Evolutionary conservation across 2,329 filamentous ascomycete genomes (phyloP).

Genomic region (Fusarium papillatum): DNA sequence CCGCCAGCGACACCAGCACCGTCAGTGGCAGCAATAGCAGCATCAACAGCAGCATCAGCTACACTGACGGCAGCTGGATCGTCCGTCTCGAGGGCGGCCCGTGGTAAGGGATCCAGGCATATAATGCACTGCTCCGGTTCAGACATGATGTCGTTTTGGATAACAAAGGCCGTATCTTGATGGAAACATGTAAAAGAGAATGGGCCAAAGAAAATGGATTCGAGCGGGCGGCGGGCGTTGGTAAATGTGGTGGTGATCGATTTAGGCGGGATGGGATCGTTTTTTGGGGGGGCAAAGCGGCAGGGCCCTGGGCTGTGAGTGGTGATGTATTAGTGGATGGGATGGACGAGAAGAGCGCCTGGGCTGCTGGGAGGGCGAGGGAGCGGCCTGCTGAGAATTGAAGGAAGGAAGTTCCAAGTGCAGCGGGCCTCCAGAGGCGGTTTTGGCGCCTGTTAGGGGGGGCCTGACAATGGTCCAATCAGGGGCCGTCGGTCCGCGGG

Average conservation of each 20-base stretch:
- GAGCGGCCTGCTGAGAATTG: constrained; percentile 42
- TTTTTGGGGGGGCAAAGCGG: constrained; percentile 32
- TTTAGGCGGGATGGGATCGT: constrained; percentile 26
- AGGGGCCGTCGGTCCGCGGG: constrained; percentile 39
- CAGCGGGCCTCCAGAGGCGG: constrained; percentile 42
- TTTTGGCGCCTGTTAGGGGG: constrained; percentile 47
- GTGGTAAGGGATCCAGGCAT: constrained; percentile 73
- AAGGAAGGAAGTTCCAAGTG: constrained; percentile 44
- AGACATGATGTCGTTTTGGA: constrained; percentile 61
- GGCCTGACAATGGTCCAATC: constrained; percentile 47
- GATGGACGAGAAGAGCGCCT: constrained; percentile 27
- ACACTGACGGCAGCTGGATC: constrained; percentile 34
- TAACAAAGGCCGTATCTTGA: constrained; percentile 51
- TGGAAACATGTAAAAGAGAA: constrained; percentile 62
- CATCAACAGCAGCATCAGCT: constrained; percentile 36
- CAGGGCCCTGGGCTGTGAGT: constrained; percentile 33
- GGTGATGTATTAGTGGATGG: constrained; percentile 50
- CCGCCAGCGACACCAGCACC: constrained; percentile 38
- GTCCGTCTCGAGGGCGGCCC: constrained; percentile 41
- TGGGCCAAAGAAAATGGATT: constrained; percentile 36
- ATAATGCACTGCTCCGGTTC: constrained; percentile 77
- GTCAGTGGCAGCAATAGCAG: constrained; percentile 29
- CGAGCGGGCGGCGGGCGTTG: constrained; percentile 39
- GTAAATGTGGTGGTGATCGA: constrained; percentile 38
- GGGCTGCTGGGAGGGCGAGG: constrained; percentile 7